Conservation (phyloP, 768 basidiomycete species). For the Podaxis sp. region DNA sequence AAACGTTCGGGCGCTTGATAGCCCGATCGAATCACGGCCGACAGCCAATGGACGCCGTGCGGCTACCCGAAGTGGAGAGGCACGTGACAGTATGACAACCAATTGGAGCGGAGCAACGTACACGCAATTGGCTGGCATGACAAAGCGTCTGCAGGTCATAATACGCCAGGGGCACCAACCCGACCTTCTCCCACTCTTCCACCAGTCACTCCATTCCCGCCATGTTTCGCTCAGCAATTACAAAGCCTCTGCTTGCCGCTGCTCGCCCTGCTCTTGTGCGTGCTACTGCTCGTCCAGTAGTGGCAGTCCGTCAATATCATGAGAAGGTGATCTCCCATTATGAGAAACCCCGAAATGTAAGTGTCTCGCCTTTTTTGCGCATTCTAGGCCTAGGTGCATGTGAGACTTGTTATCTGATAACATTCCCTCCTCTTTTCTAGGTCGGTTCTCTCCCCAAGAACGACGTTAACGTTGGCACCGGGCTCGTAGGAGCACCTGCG, state of each 20-base stretch:
- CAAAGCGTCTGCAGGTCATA: constrained; percentile 1
- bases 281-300: constrained; percentile 41
- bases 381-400: constrained; percentile 16
- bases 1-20: not conserved
- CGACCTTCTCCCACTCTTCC: constrained; percentile 19
- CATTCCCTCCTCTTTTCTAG: constrained; percentile 40
- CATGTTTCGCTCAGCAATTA: constrained; percentile 71
- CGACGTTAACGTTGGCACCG: constrained; percentile 92
- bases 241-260: constrained; percentile 48
- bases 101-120: constrained; percentile 13
- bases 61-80: not conserved
- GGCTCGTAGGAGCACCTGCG: constrained; percentile 97
- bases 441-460: constrained; percentile 95
- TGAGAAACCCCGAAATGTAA: constrained; percentile 94
- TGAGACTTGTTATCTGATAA: constrained; percentile 59
- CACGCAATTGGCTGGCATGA: constrained; percentile 3
- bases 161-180: constrained; percentile 6
- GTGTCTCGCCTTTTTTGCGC: constrained; percentile 39
- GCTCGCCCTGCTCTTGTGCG: constrained; percentile 43
- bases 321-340: constrained; percentile 98
- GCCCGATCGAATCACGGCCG: not conserved
- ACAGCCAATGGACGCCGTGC: not conserved
- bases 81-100: constrained; percentile 11
- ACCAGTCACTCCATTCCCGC: constrained; percentile 33
- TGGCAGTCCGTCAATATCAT: constrained; percentile 76